A percentile compares a stretch with the other conserved stretches of the same genome.
Evolutionary conservation across 257 asterid species (phyloP).

Genomic region (Solanum microdontum): DNA sequence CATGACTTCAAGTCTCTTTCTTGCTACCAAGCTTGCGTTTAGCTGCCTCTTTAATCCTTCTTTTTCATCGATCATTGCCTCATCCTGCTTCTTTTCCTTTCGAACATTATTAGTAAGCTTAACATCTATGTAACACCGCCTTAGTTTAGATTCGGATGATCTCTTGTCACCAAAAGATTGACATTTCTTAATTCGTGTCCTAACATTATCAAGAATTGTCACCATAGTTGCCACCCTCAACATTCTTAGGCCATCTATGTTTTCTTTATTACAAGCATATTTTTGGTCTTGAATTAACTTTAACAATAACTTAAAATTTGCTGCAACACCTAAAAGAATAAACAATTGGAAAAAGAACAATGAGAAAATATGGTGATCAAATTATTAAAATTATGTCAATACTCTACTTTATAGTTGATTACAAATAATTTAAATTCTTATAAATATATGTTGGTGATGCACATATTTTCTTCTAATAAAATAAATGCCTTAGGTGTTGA

Average conservation of each 20-base stretch:
- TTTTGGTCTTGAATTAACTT: constrained; percentile 71
- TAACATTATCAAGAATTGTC: constrained; percentile 58
- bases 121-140: constrained; percentile 32
- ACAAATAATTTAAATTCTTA: background rate
- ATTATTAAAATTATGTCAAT: background rate
- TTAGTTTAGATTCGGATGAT: constrained; percentile 3
- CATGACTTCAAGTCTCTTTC: constrained; percentile 56
- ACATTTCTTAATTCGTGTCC: constrained; percentile 47
- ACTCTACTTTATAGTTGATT: background rate
- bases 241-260: constrained; percentile 54
- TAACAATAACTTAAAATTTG: constrained; percentile 45
- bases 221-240: constrained; percentile 84
- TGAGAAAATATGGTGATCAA: background rate
- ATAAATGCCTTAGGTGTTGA: background rate
- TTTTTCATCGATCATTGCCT: constrained; percentile 22
- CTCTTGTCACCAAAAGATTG: constrained; percentile 48
- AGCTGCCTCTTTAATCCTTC: constrained; percentile 44
- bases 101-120: constrained; percentile 7
- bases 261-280: constrained; percentile 42
- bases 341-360: background rate
- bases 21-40: constrained; percentile 36
- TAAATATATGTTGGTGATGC: background rate
- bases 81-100: constrained; percentile 14
- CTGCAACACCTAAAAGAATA: constrained; percentile 48
- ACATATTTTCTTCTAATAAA: background rate